Conservation (phyloP, 225 moss, liverwort and hornwort species). For the Anthoceros angustus region DNA sequence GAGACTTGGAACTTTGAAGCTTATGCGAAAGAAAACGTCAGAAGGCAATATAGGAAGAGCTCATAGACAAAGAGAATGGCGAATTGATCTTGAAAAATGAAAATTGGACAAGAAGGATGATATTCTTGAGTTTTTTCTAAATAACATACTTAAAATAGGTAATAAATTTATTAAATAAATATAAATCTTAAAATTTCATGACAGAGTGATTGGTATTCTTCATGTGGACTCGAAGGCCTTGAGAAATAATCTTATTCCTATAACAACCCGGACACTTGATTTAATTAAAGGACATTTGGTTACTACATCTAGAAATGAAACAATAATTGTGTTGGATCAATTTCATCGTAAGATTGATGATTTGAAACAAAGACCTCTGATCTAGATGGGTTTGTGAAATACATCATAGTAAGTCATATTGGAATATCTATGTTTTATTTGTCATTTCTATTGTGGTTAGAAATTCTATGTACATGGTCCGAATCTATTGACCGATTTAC, state of each 20-base stretch:
- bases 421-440: background rate
- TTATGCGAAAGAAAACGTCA: conserved; percentile 48
- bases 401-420: conserved; percentile 23
- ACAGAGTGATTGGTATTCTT: conserved; percentile 57
- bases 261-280: conserved; percentile 41
- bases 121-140: background rate
- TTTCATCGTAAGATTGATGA: conserved; percentile 44
- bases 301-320: conserved; percentile 53
- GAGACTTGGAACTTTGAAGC: conserved; percentile 51
- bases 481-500: conserved; percentile 1
- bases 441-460: background rate
- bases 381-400: conserved; percentile 61
- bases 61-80: conserved; percentile 73
- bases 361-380: conserved; percentile 46
- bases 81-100: conserved; percentile 73
- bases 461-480: no score
- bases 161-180: background rate
- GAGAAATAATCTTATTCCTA: conserved; percentile 57
- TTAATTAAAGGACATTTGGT: conserved; percentile 42
- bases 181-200: background rate
- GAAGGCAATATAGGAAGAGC: conserved; percentile 56
- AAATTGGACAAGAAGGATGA: conserved; percentile 25
- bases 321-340: conserved; percentile 20
- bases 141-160: background rate
- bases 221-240: conserved; percentile 69